Percentiles rank a stretch among this genome's conserved stretches.
phyloP scores from a whole-genome alignment of 768 basidiomycete genomes.

The Tubosaeta sp. region DNA sequence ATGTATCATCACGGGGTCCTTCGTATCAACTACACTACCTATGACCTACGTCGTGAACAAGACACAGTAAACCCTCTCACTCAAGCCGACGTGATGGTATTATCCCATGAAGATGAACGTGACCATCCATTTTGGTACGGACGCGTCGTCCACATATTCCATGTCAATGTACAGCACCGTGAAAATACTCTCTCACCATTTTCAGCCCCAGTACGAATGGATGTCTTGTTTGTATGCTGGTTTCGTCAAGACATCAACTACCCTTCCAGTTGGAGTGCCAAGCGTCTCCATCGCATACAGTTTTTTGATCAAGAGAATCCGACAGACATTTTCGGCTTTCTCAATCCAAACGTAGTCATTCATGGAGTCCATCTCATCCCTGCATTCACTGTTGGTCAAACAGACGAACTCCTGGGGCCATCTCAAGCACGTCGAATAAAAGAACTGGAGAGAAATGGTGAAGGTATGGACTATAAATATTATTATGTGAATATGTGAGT shows the following conservation, averaged over 20 bases:
- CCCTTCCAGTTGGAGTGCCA: slow-evolving; percentile 34
- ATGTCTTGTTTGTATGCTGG: slow-evolving; percentile 30
- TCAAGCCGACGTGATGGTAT: slow-evolving; percentile 36
- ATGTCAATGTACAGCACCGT: slow-evolving; percentile 2
- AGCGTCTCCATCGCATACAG: slow-evolving; percentile 34
- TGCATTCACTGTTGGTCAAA: slow-evolving; percentile 17
- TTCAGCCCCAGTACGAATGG: slow-evolving; percentile 1
- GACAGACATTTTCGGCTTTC: slow-evolving; percentile 12
- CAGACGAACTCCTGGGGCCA: slow-evolving; percentile 5
- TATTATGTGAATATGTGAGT: slow-evolving; percentile 35
- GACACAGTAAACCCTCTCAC: slow-evolving; percentile 39
- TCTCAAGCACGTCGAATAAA: background rate
- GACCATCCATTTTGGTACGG: slow-evolving; percentile 39
- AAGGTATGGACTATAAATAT: slow-evolving; percentile 22
- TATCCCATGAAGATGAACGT: slow-evolving; percentile 25
- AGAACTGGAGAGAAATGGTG: no score
- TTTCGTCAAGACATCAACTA: slow-evolving; percentile 17
- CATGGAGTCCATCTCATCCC: slow-evolving; percentile 13
- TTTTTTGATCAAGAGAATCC: slow-evolving; percentile 2
- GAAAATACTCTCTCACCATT: background rate
- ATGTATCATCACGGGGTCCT: slow-evolving; percentile 27
- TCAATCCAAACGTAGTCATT: slow-evolving; percentile 10
- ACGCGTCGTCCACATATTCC: slow-evolving; percentile 12
- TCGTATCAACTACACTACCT: slow-evolving; percentile 29
- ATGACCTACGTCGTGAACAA: slow-evolving; percentile 27